Conservation (phyloP, 1,139 yeast genomes). For the Candida neerlandica region DNA sequence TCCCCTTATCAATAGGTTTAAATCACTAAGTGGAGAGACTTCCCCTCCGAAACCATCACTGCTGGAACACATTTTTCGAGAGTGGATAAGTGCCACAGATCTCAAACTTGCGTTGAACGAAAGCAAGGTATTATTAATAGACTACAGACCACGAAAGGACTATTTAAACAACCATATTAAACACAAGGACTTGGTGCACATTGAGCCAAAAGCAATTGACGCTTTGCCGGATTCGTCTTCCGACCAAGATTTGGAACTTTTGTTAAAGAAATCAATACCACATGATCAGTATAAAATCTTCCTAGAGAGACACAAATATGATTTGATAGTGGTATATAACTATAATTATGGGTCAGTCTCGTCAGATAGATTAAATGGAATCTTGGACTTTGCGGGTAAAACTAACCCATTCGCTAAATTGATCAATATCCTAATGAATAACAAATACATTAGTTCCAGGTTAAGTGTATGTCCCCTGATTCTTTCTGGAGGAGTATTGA, state of each 20-base stretch:
- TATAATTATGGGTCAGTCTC: slow-evolving; percentile 30
- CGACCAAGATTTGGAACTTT: slow-evolving; percentile 62
- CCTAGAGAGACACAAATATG: slow-evolving; percentile 54
- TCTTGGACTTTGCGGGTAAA: slow-evolving; percentile 22
- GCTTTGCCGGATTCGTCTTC: slow-evolving; percentile 24
- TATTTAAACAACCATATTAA: slow-evolving; percentile 64
- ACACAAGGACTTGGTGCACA: slow-evolving; percentile 57
- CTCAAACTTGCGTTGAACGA: slow-evolving; percentile 6
- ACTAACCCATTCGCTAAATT: slow-evolving; percentile 48
- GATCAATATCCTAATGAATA: slow-evolving; percentile 53
- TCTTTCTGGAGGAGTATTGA: slow-evolving; percentile 45
- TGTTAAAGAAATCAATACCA: slow-evolving; percentile 57
- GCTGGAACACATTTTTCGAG: slow-evolving; percentile 1
- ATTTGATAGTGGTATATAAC: slow-evolving; percentile 66
- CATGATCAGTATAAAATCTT: slow-evolving; percentile 55
- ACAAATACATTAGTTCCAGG: slow-evolving; percentile 40
- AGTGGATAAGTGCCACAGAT: slow-evolving; percentile 10
- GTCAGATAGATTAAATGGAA: slow-evolving; percentile 31
- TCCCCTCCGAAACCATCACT: background rate
- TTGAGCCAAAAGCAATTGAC: slow-evolving; percentile 54
- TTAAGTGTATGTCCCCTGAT: slow-evolving; percentile 37
- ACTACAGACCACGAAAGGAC: slow-evolving; percentile 61
- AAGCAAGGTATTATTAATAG: slow-evolving; percentile 52
- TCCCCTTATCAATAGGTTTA: slow-evolving; percentile 26
- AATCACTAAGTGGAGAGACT: slow-evolving; percentile 13